Evolutionary conservation across 768 basidiomycete genomes (phyloP).

Genomic region (Serendipita vermifera): DNA sequence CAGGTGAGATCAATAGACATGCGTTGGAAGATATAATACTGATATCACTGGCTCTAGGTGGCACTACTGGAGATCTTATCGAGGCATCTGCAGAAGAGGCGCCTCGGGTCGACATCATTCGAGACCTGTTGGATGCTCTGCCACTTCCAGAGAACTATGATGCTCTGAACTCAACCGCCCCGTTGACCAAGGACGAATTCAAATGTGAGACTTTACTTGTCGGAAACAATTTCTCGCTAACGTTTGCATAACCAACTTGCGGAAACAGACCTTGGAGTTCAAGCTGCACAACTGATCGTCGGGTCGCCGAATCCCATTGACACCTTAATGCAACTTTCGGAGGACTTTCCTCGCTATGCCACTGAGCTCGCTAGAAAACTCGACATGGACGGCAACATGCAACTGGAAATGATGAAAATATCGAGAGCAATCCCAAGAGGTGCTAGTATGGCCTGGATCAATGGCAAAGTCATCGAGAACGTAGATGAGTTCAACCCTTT

Average conservation of each 20-base stretch:
- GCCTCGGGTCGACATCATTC: background rate
- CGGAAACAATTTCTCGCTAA: background rate
- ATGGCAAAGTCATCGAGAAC: constrained; percentile 50
- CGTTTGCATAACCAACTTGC: constrained; percentile 7
- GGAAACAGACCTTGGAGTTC: constrained; percentile 49
- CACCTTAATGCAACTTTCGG: constrained; percentile 54
- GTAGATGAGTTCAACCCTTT: constrained; percentile 58
- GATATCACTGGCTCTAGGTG: too few relatives aligned
- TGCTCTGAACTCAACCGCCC: constrained; percentile 22
- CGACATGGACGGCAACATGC: constrained; percentile 35
- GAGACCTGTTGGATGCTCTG: constrained; percentile 11
- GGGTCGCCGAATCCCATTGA: constrained; percentile 41
- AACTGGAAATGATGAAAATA: constrained; percentile 45
- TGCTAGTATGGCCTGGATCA: constrained; percentile 59
- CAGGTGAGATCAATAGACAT: background rate
- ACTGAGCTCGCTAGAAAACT: constrained; percentile 61
- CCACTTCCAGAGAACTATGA: background rate
- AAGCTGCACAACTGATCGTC: constrained; percentile 63
- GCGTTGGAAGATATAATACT: constrained; percentile 11
- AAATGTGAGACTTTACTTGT: constrained; percentile 27
- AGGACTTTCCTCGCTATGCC: constrained; percentile 84
- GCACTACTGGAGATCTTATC: background rate
- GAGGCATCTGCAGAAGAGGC: background rate
- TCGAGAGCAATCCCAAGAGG: constrained; percentile 39
- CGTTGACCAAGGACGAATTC: constrained; percentile 43